Conservation (phyloP, 2,329 filamentous ascomycete species). For the Aspergillus persii region DNA sequence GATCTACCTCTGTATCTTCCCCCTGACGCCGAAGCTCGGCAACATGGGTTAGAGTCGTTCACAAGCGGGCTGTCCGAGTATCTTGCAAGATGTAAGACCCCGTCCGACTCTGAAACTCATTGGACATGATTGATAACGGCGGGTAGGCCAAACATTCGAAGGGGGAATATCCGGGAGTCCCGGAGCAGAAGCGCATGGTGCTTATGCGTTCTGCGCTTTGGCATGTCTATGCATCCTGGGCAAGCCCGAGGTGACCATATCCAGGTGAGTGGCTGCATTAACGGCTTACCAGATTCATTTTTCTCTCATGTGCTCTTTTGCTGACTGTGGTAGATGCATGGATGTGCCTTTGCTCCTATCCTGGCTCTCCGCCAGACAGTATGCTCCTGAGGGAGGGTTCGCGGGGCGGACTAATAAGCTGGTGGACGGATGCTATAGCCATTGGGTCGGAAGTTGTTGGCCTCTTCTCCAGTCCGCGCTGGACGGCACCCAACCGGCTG, state of each 20-base stretch:
- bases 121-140: slow-evolving; percentile 15
- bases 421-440: slow-evolving; percentile 96
- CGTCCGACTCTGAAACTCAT: background rate
- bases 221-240: slow-evolving; percentile 85
- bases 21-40: slow-evolving; percentile 65
- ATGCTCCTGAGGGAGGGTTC: slow-evolving; percentile 87
- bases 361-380: slow-evolving; percentile 88
- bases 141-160: slow-evolving; percentile 82
- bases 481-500: slow-evolving; percentile 47
- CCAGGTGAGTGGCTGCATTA: slow-evolving; percentile 55
- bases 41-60: slow-evolving; percentile 63
- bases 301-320: slow-evolving; percentile 9
- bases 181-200: slow-evolving; percentile 88
- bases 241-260: slow-evolving; percentile 70
- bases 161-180: slow-evolving; percentile 87
- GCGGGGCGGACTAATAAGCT: slow-evolving; percentile 95
- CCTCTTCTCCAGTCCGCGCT: slow-evolving; percentile 80
- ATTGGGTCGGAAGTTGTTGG: slow-evolving; percentile 97
- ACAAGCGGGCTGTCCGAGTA: slow-evolving; percentile 74
- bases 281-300: background rate
- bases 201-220: slow-evolving; percentile 92
- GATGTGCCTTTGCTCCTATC: slow-evolving; percentile 73
- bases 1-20: slow-evolving; percentile 79
- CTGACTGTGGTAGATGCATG: slow-evolving; percentile 59
- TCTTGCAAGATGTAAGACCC: slow-evolving; percentile 69